Evolutionary conservation across 164 flowering plant species (phyloP).

Genomic region (Paratinospora sagittata): DNA sequence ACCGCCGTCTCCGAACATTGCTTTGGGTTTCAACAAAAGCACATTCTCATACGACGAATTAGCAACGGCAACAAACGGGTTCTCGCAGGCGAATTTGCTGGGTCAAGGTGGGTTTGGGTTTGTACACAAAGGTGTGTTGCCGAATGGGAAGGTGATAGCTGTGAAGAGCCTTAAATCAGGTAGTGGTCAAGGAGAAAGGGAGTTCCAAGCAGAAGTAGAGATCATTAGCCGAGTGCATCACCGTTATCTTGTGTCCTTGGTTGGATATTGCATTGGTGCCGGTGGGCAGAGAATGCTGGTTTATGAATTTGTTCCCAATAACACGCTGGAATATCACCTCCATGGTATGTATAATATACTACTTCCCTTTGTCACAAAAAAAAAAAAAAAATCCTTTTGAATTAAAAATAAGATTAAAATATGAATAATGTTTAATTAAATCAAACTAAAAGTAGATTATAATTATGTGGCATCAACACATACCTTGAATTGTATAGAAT

Average conservation of each 20-base stretch:
- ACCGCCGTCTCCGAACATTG: slow-evolving; percentile 39
- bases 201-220: slow-evolving; percentile 81
- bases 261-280: slow-evolving; percentile 72
- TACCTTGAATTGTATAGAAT: too few relatives aligned
- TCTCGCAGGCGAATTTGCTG: slow-evolving; percentile 45
- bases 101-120: slow-evolving; percentile 89
- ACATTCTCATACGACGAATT: slow-evolving; percentile 66
- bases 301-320: slow-evolving; percentile 68
- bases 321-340: slow-evolving; percentile 61
- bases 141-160: slow-evolving; percentile 62
- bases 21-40: slow-evolving; percentile 48
- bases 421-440: neutral
- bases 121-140: slow-evolving; percentile 70
- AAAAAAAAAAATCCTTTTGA: neutral
- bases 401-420: neutral
- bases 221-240: slow-evolving; percentile 86
- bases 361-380: too few relatives aligned
- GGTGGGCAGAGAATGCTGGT: slow-evolving; percentile 62
- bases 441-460: too few relatives aligned
- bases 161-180: slow-evolving; percentile 70
- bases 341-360: slow-evolving; percentile 37
- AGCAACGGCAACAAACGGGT: slow-evolving; percentile 51
- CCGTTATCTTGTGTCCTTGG: slow-evolving; percentile 71
- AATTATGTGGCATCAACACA: too few relatives aligned
- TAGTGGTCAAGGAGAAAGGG: slow-evolving; percentile 83